Evolutionary conservation across 1,139 yeast species (phyloP).

Genomic region (Cylindricascospora bacillispora): DNA sequence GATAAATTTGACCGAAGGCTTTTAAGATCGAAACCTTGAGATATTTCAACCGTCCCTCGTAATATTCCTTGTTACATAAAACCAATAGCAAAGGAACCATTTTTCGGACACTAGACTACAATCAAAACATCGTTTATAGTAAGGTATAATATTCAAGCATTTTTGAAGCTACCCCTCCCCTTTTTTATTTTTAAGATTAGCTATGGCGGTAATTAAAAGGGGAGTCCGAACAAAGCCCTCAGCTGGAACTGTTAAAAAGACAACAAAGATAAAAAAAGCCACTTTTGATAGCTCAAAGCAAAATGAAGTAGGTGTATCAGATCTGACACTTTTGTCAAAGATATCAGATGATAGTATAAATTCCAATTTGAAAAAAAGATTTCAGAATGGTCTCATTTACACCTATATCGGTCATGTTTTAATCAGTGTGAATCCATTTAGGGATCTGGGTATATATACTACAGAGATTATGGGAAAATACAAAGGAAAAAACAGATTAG

Average conservation of each 20-base stretch:
- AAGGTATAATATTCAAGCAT: too few relatives aligned
- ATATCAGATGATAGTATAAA: constrained; percentile 89
- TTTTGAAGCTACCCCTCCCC: too few relatives aligned
- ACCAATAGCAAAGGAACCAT: too few relatives aligned
- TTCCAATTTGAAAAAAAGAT: constrained; percentile 80
- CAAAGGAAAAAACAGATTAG: constrained; percentile 84
- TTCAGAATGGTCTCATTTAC: constrained; percentile 80
- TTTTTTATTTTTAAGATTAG: too few relatives aligned
- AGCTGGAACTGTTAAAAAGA: constrained; percentile 38
- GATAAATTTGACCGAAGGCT: too few relatives aligned
- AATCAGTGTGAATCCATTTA: constrained; percentile 93
- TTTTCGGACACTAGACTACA: too few relatives aligned
- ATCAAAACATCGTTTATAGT: too few relatives aligned
- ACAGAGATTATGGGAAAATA: constrained; percentile 61
- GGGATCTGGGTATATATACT: constrained; percentile 91
- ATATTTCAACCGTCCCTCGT: too few relatives aligned
- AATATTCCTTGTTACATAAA: too few relatives aligned
- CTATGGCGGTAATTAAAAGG: constrained; percentile 67
- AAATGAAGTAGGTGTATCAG: constrained; percentile 96
- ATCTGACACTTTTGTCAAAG: constrained; percentile 75
- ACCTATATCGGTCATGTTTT: constrained; percentile 81
- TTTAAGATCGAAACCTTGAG: too few relatives aligned
- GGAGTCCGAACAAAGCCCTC: constrained; percentile 53
- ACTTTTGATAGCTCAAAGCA: constrained; percentile 79
- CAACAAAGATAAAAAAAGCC: constrained; percentile 66